Percentiles rank a stretch among this genome's conserved stretches.
Conservation (phyloP, 2,329 filamentous ascomycete species). For the Talaromyces piceae region DNA sequence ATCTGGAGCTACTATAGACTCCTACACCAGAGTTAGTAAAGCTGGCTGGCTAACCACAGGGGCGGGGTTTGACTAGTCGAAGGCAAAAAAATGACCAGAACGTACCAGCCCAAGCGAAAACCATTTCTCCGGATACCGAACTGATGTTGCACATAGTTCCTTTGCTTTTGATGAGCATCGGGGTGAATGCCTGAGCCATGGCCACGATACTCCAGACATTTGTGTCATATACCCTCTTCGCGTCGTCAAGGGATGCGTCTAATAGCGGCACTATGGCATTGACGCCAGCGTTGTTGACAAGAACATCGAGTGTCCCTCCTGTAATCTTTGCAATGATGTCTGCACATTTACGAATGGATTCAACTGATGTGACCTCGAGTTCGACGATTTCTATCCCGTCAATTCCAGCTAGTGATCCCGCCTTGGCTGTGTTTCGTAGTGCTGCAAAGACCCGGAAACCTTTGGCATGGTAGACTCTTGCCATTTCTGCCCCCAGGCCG, state of each 20-base stretch:
- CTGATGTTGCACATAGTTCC: conserved; percentile 7
- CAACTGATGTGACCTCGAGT: conserved; percentile 13
- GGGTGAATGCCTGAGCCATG: conserved; percentile 30
- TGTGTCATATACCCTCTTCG: conserved; percentile 26
- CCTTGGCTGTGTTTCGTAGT: conserved; percentile 22
- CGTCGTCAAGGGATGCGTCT: conserved; percentile 23
- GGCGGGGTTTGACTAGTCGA: background rate
- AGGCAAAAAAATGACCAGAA: background rate
- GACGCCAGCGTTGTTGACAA: conserved; percentile 20
- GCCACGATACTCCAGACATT: conserved; percentile 29
- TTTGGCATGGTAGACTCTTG: conserved; percentile 21
- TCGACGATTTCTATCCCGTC: conserved; percentile 13
- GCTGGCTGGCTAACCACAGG: too few relatives aligned
- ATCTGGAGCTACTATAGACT: conserved; percentile 3
- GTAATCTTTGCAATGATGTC: conserved; percentile 2
- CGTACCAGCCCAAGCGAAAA: conserved; percentile 3
- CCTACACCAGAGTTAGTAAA: background rate
- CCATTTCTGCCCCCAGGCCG: conserved; percentile 31
- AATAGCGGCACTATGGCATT: conserved; percentile 20
- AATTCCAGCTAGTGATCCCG: conserved; percentile 2
- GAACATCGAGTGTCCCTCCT: conserved; percentile 16
- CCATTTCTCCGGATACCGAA: conserved; percentile 3
- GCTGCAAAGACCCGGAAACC: conserved; percentile 32
- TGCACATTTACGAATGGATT: conserved; percentile 11
- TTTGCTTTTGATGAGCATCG: conserved; percentile 16